Conservation (phyloP, 2,329 filamentous ascomycete species). For the Stromatinia cepivora region DNA sequence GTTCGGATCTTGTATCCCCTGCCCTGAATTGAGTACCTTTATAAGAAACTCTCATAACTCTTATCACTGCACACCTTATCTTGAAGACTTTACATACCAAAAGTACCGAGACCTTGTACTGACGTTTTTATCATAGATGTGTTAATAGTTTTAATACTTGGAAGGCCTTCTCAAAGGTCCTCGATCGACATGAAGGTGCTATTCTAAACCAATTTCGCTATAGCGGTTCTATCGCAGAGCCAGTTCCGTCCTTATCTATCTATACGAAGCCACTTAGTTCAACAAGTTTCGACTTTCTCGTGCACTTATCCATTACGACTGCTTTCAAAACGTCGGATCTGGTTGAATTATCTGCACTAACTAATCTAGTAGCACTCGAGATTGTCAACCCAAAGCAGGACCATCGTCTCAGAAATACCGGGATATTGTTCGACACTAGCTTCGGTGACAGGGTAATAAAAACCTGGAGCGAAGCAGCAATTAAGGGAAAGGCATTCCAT, state of each 20-base stretch:
- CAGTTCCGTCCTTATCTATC: constrained; percentile 30
- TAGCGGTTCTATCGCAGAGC: constrained; percentile 31
- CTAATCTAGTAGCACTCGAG: constrained; percentile 40
- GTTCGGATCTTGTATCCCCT: not conserved
- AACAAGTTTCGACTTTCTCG: constrained; percentile 38
- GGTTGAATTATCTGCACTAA: constrained; percentile 38
- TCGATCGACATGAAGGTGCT: constrained; percentile 27
- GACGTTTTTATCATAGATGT: constrained; percentile 27
- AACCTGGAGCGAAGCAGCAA: constrained; percentile 38
- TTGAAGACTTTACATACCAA: not conserved
- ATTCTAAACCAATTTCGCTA: constrained; percentile 34
- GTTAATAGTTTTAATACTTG: constrained; percentile 36
- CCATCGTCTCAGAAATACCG: not conserved
- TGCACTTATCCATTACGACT: constrained; percentile 38
- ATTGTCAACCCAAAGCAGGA: constrained; percentile 30
- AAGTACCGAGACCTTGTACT: not conserved
- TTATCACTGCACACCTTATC: no score
- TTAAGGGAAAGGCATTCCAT: constrained; percentile 35
- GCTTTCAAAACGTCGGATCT: constrained; percentile 34
- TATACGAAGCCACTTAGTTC: constrained; percentile 38
- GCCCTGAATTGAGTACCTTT: not conserved
- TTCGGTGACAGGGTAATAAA: constrained; percentile 38
- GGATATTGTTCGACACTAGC: not conserved
- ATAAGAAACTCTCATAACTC: no score
- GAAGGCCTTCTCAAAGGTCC: constrained; percentile 37